Percentiles rank a stretch among this genome's conserved stretches.
Evolutionary conservation across 352 stramenopile species (phyloP).

Genomic region (Phytophthora citricola): DNA sequence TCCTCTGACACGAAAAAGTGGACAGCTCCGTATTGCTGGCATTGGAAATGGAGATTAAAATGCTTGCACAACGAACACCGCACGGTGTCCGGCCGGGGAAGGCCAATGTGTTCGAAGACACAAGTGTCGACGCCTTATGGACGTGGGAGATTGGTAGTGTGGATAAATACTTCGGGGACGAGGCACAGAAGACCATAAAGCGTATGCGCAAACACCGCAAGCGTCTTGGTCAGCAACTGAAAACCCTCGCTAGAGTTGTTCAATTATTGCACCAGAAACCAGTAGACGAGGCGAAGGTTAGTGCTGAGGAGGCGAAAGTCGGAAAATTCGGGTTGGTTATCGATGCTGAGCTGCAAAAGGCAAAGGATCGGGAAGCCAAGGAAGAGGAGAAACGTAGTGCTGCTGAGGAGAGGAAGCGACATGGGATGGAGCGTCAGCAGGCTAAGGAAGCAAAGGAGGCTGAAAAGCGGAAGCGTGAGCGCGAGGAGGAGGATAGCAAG

Average conservation of each 20-base stretch:
- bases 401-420: conserved; percentile 63
- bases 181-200: conserved; percentile 79
- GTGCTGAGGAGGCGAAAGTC: conserved; percentile 82
- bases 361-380: conserved; percentile 59
- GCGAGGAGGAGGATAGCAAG: conserved; percentile 49
- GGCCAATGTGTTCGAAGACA: conserved; percentile 86
- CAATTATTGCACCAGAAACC: conserved; percentile 70
- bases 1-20: conserved; percentile 12
- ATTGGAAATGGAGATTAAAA: conserved; percentile 91
- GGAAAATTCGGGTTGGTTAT: conserved; percentile 74
- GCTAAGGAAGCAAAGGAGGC: conserved; percentile 80
- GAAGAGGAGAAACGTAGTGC: conserved; percentile 64
- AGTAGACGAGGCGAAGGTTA: conserved; percentile 83
- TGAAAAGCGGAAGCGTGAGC: conserved; percentile 58
- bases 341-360: conserved; percentile 69
- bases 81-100: conserved; percentile 74
- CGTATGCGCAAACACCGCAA: conserved; percentile 84
- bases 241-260: conserved; percentile 69
- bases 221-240: conserved; percentile 73
- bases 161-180: conserved; percentile 74
- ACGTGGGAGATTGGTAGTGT: conserved; percentile 84
- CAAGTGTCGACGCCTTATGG: conserved; percentile 74
- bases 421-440: conserved; percentile 62
- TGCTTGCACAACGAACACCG: conserved; percentile 77
- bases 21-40: conserved; percentile 33